These are phyloP conservation scores for Microthlaspi erraticum DNA, from an alignment of 345 rosid species.

Conservation along the genomic window DNA sequence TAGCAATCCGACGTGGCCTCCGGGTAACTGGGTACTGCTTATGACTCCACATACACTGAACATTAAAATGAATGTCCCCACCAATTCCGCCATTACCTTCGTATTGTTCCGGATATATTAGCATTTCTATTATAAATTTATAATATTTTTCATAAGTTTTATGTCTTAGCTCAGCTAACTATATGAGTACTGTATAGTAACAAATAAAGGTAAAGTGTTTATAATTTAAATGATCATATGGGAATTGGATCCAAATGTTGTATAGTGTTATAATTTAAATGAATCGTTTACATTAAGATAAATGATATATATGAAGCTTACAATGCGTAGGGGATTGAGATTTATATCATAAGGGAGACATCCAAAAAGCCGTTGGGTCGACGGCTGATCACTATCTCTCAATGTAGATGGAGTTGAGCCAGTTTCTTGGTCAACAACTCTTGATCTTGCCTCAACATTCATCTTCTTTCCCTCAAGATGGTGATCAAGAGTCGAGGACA, in stretches of 20 bases:
- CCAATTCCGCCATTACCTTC: conserved; percentile 78
- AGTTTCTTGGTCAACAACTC: conserved; percentile 51
- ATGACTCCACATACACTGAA: conserved; percentile 73
- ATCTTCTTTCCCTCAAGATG: conserved; percentile 40
- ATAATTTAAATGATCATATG: neutral
- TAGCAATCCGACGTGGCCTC: conserved; percentile 66
- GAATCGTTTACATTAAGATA: no score
- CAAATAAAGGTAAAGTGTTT: neutral
- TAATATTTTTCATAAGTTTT: neutral
- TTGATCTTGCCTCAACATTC: conserved; percentile 45
- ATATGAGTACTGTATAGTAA: neutral
- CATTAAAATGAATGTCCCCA: conserved; percentile 82
- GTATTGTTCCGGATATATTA: conserved; percentile 8
- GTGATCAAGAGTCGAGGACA: conserved; percentile 31
- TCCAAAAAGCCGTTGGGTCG: conserved; percentile 31
- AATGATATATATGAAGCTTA: conserved; percentile 32
- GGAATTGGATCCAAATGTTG: neutral
- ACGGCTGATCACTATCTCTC: conserved; percentile 32
- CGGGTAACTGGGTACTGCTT: conserved; percentile 56
- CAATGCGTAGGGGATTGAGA: conserved; percentile 65
- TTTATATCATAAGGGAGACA: conserved; percentile 44
- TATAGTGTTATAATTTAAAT: no score
- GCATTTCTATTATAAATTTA: neutral
- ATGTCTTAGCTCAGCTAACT: neutral
- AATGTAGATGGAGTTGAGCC: conserved; percentile 45